Conservation (phyloP, 2,329 filamentous ascomycete species). For the Claviceps africana region DNA sequence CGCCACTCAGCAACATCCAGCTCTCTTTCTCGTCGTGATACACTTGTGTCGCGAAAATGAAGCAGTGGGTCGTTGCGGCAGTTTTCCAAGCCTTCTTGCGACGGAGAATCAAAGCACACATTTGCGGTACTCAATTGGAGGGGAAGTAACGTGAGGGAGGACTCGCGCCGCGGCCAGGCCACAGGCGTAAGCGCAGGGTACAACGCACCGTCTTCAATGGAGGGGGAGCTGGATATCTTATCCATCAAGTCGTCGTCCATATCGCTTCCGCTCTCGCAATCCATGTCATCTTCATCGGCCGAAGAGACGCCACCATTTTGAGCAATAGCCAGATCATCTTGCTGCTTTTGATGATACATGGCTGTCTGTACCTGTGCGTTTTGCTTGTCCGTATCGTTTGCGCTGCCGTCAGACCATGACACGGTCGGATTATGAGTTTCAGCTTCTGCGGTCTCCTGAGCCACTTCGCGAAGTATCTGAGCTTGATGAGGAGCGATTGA, state of each 20-base stretch:
- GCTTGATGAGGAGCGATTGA: constrained; percentile 70
- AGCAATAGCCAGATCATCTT: constrained; percentile 45
- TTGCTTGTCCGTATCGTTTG: constrained; percentile 25
- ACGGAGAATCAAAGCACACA: constrained; percentile 21
- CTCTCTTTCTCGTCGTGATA: not conserved
- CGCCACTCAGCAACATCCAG: constrained; percentile 8
- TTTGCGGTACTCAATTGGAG: constrained; percentile 17
- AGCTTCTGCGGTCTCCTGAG: constrained; percentile 63
- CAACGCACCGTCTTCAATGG: constrained; percentile 96
- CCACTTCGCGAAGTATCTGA: constrained; percentile 66
- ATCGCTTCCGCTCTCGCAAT: constrained; percentile 49
- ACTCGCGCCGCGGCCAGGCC: constrained; percentile 30
- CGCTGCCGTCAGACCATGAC: constrained; percentile 33
- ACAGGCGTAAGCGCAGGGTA: constrained; percentile 23
- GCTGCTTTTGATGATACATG: constrained; percentile 24
- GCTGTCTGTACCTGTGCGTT: constrained; percentile 30
- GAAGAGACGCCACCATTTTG: constrained; percentile 45
- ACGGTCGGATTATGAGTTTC: constrained; percentile 49
- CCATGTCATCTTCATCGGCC: constrained; percentile 47
- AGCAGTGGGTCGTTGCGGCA: constrained; percentile 20
- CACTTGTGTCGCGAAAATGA: constrained; percentile 11
- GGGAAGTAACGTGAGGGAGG: constrained; percentile 24
- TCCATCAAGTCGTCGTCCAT: constrained; percentile 92
- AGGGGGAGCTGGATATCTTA: constrained; percentile 96
- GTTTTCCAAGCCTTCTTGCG: constrained; percentile 10